Base-by-base conservation (phyloP, 495 filamentous ascomycete species). In the Clohesyomyces aquaticus region DNA sequence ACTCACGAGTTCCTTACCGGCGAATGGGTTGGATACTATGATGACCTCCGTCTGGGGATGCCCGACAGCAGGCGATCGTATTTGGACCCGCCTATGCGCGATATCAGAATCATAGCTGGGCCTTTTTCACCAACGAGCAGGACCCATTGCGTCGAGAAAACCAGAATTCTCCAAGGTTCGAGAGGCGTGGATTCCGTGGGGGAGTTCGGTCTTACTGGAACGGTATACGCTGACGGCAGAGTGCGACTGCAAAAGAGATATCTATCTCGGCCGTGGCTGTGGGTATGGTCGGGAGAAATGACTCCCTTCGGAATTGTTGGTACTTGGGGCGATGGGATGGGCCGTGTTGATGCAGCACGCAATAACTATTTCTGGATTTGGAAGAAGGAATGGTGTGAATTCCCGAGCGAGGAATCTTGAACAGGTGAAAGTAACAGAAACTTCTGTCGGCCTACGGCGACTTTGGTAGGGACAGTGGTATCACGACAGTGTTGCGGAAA, bases 281-380 rank as follows among this genome's bases (percentile, higher is more conserved):
- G 38, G 54, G 18, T 16, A 3, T 57, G 54, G 54, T 10, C 32
- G 25, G 54, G 54, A 12, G 4, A 4, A 4, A 8, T 57, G 3
- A 26, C 18, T 3, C 38, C 54, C 8, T 57, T 45, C 26, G 54
- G 54, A 12, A 57, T 57, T 25, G 54, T 46, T 14, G 54, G 54
- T 18, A 19, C 23, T n/a, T 57, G 54, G 54, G 38, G 54, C 22
- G 23, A n/a, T n/a, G n/a, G n/a, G n/a, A n/a, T n/a, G n/a, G n/a
- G n/a, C n/a, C n/a, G n/a, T n/a, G n/a, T n/a, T n/a, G n/a, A n/a
- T n/a, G n/a, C n/a, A n/a, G n/a, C n/a, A n/a, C n/a, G n/a, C n/a
- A n/a, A n/a, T 16, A 38, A 38, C 21, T 46, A 57, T 35, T 57
- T 57, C 22, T 57, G 54, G 54, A 57, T 57, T 4, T 57, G 54